Percentiles rank a stretch among this genome's conserved stretches.
These are phyloP conservation scores for Nakaseomyces bracarensis DNA, from an alignment of 1,139 yeast species.

Conservation along the genomic window DNA sequence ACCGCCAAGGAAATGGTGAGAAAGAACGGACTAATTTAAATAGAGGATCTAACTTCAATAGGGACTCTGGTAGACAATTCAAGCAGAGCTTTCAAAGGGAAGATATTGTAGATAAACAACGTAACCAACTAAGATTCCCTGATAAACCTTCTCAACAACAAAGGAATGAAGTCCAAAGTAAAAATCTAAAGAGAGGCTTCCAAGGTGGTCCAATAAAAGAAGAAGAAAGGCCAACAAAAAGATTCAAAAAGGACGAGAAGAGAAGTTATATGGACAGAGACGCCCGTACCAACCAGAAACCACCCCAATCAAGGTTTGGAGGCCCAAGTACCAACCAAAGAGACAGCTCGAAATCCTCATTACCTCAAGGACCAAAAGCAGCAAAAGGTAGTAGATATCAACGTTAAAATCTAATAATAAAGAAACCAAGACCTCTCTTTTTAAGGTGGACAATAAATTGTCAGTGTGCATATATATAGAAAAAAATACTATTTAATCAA, in stretches of 20 bases:
- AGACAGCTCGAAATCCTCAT: constrained; percentile 9
- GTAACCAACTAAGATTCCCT: constrained; percentile 8
- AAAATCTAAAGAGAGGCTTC: not conserved
- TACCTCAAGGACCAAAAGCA: constrained; percentile 22
- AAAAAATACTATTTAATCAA: too few species aligned
- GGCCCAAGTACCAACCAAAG: constrained; percentile 9
- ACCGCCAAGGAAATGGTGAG: not conserved
- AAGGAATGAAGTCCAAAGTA: not conserved
- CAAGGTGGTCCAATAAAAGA: constrained; percentile 6
- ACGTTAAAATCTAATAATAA: constrained; percentile 12
- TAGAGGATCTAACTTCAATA: not conserved
- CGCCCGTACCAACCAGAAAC: not conserved
- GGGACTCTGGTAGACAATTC: not conserved
- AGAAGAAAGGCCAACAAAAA: constrained; percentile 10
- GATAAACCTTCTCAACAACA: constrained; percentile 3
- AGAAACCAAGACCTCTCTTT: too few species aligned
- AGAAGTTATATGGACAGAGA: constrained; percentile 1
- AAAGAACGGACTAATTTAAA: not conserved
- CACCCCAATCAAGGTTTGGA: constrained; percentile 6
- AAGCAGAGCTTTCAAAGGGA: not conserved
- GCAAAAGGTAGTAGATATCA: constrained; percentile 20
- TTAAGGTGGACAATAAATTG: too few species aligned
- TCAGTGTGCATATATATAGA: too few species aligned
- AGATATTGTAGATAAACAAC: constrained; percentile 1
- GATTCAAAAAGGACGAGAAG: constrained; percentile 7